Percentiles rank a stretch among this genome's conserved stretches.
Evolutionary conservation across 192 early-diverging fungal genomes (phyloP).

Genomic region (Thamnidium elegans): DNA sequence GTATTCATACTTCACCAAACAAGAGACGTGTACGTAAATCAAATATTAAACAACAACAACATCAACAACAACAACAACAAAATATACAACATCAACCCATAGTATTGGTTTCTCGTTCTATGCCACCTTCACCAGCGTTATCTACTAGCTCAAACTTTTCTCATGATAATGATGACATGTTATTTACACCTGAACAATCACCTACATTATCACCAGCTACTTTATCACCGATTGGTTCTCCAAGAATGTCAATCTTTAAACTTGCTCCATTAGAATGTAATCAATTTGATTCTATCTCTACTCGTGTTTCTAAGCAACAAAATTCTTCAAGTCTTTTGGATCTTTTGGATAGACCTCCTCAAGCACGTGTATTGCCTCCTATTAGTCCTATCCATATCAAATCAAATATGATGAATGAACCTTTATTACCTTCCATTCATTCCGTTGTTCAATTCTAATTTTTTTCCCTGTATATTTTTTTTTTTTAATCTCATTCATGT

Average conservation of each 20-base stretch:
- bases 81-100: conserved; percentile 4
- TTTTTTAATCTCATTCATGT: background rate
- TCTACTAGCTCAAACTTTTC: conserved; percentile 18
- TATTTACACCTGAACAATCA: conserved; percentile 18
- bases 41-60: background rate
- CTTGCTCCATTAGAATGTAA: conserved; percentile 26
- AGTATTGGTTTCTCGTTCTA: conserved; percentile 1
- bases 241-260: conserved; percentile 18
- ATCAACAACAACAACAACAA: background rate
- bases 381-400: background rate
- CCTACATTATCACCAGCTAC: conserved; percentile 18
- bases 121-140: conserved; percentile 16
- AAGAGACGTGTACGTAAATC: conserved; percentile 37
- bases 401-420: background rate
- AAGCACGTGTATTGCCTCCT: conserved; percentile 15
- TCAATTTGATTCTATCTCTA: background rate
- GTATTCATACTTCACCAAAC: conserved; percentile 47
- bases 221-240: conserved; percentile 21
- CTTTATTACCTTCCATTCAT: conserved; percentile 22
- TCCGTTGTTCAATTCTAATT: conserved; percentile 20
- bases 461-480: background rate
- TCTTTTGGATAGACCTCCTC: conserved; percentile 16
- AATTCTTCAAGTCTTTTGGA: conserved; percentile 14
- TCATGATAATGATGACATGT: conserved; percentile 18
- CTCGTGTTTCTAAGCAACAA: background rate